These are phyloP conservation scores for Alternaria panax DNA, from an alignment of 2,329 filamentous ascomycete species.

Conservation along the genomic window DNA sequence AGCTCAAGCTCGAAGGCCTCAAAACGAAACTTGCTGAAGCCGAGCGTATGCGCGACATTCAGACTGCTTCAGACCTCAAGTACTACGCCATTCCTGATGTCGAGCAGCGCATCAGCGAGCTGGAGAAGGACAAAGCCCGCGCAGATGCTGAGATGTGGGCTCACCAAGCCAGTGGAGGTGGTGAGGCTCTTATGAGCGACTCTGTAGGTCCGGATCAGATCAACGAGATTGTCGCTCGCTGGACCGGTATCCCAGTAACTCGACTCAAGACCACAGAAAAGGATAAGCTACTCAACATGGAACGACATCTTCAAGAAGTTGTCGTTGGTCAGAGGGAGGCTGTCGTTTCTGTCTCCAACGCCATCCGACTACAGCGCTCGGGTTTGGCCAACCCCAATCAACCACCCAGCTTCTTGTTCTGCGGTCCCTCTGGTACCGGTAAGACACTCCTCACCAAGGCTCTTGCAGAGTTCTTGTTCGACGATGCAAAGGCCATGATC, in stretches of 20 bases:
- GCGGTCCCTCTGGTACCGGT: conserved; percentile 96
- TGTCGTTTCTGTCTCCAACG: conserved; percentile 90
- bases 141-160: conserved; percentile 73
- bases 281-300: conserved; percentile 98
- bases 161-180: conserved; percentile 62
- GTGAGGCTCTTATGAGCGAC: conserved; percentile 82
- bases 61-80: conserved; percentile 89
- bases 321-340: conserved; percentile 96
- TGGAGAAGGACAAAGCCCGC: conserved; percentile 81
- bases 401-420: conserved; percentile 97
- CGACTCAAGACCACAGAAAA: conserved; percentile 94
- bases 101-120: conserved; percentile 76
- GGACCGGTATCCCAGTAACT: conserved; percentile 98
- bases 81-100: conserved; percentile 98
- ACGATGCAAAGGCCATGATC: conserved; percentile 97
- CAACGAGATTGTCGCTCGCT: conserved; percentile 95
- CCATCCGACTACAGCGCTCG: conserved; percentile 92
- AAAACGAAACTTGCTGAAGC: conserved; percentile 93
- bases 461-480: conserved; percentile 96
- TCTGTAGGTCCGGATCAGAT: conserved; percentile 97
- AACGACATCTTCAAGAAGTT: conserved; percentile 79
- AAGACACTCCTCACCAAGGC: conserved; percentile 98
- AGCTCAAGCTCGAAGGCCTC: conserved; percentile 90
- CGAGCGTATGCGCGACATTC: conserved; percentile 83
- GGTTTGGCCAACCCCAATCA: conserved; percentile 96